Percentiles rank a stretch among this genome's conserved stretches.
phyloP scores from a whole-genome alignment of 2,329 filamentous ascomycete species.

The Colletotrichum nymphaeae region DNA sequence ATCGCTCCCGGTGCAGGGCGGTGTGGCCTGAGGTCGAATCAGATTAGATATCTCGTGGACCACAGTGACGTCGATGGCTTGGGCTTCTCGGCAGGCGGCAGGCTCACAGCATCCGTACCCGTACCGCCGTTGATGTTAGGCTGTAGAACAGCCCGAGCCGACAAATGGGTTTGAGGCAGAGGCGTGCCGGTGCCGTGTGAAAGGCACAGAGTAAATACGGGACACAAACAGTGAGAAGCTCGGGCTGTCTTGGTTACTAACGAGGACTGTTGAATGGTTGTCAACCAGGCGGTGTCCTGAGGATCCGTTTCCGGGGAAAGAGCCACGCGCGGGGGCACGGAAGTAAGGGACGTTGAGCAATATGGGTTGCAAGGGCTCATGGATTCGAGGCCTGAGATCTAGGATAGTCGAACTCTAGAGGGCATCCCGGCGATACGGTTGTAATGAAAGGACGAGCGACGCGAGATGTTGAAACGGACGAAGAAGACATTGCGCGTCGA shows the following conservation, averaged over 20 bases:
- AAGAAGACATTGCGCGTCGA: constrained; percentile 12
- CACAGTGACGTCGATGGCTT: constrained; percentile 34
- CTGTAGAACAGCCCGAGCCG: neutral
- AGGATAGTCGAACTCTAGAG: constrained; percentile 2
- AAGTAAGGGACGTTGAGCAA: neutral
- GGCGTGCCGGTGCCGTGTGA: neutral
- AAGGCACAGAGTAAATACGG: neutral
- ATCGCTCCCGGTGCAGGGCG: constrained; percentile 1
- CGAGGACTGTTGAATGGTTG: neutral
- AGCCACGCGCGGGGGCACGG: neutral
- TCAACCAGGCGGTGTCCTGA: neutral
- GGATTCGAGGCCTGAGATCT: neutral
- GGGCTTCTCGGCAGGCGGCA: constrained; percentile 15
- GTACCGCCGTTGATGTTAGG: constrained; percentile 3
- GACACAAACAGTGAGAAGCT: neutral
- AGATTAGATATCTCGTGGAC: constrained; percentile 9
- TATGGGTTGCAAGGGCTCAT: neutral
- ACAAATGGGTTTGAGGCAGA: neutral
- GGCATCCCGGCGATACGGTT: constrained; percentile 14
- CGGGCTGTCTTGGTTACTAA: constrained; percentile 15
- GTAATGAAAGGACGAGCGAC: constrained; percentile 27
- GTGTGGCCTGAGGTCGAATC: constrained; percentile 21
- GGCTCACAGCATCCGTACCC: neutral
- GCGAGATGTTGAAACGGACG: constrained; percentile 27
- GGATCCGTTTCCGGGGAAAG: constrained; percentile 21